Percentiles rank a stretch among this genome's conserved stretches.
phyloP scores from a whole-genome alignment of 768 basidiomycete species.

The Chalciporus pseudorubinellus region DNA sequence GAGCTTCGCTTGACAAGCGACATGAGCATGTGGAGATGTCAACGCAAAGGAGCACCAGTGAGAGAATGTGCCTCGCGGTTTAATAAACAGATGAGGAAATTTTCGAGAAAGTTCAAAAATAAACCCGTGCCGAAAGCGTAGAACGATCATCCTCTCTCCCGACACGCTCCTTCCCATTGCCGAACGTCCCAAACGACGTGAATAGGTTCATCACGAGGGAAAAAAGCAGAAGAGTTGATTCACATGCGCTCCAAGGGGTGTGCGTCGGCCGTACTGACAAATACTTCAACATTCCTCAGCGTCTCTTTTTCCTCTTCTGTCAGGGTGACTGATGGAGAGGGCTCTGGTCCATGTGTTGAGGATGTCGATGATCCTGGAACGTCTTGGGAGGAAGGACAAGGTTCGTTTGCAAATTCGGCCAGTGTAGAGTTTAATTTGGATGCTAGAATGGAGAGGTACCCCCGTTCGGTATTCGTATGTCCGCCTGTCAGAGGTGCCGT shows the following conservation, averaged over 20 bases:
- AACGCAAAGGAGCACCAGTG: background rate
- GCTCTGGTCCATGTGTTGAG: slow-evolving; percentile 23
- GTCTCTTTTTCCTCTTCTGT: slow-evolving; percentile 32
- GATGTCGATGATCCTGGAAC: slow-evolving; percentile 18
- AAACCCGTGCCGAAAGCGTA: background rate
- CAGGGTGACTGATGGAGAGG: slow-evolving; percentile 15
- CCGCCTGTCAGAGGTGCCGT: slow-evolving; percentile 53
- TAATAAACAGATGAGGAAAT: background rate
- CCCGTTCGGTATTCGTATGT: slow-evolving; percentile 94
- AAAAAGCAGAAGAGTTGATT: background rate
- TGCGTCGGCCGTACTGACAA: slow-evolving; percentile 68
- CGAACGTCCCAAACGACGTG: background rate
- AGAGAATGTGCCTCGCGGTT: background rate
- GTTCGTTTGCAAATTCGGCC: slow-evolving; percentile 29
- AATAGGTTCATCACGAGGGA: background rate
- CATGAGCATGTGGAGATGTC: background rate
- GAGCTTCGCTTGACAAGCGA: slow-evolving; percentile 14
- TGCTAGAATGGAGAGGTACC: slow-evolving; percentile 78
- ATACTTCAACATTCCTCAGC: slow-evolving; percentile 47
- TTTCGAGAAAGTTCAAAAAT: background rate
- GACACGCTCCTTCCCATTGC: slow-evolving; percentile 1
- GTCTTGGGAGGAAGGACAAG: background rate
- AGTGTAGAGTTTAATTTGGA: slow-evolving; percentile 58
- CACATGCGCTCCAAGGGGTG: slow-evolving; percentile 75
- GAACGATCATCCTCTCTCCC: background rate